Evolutionary conservation across 306 rosid genomes (phyloP), one percentile per base, ranked within the genome.

Genomic region (Lathyrus oleraceus): DNA sequence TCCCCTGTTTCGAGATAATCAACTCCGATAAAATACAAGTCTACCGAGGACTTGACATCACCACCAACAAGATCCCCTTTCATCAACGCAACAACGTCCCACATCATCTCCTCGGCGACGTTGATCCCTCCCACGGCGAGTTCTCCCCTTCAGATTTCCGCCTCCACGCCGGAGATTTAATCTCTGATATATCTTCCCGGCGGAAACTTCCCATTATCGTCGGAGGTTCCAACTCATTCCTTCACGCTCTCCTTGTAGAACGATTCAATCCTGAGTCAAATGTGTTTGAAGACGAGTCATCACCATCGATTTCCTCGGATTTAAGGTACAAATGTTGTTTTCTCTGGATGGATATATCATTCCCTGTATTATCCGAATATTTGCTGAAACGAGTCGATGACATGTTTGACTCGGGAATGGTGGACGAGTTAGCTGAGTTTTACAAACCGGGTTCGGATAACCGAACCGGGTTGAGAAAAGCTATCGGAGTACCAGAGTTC

Each of bases 1-100:
- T 79, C 81, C 79, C 85, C 21, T 73, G 13, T 21, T 78, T 83
- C 3, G 99, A 94, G 60, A 78, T 94, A 75, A 78, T 94, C 63
- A 94, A 90, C 88, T 86, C 90, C 4, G 99, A 94, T 76, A 94
- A 91, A 85, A 91, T 94, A 79, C 97, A 94, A 71, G 84, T 94
- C 39, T 94, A 87, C 82, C 52, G 36, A 0, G 97, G 95, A 51
- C 92, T 94, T 49, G 96, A 91, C 28, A 86, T 83, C 61, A 87
- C 96, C 70, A 91, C 97, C 78, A 94, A 94, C 81, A 94, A 94
- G 89, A 85, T 91, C 72, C 87, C 95, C 0, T 5, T 71, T 10
- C 39, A 49, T 13, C 87, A 87, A 10, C 87, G 97, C 7, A 78
- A 35, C 42, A 85, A 78, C 30, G 77, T 94, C 28, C 86, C 86